phyloP scores from a whole-genome alignment of 768 basidiomycete genomes.

The Lyophyllum atratum region DNA sequence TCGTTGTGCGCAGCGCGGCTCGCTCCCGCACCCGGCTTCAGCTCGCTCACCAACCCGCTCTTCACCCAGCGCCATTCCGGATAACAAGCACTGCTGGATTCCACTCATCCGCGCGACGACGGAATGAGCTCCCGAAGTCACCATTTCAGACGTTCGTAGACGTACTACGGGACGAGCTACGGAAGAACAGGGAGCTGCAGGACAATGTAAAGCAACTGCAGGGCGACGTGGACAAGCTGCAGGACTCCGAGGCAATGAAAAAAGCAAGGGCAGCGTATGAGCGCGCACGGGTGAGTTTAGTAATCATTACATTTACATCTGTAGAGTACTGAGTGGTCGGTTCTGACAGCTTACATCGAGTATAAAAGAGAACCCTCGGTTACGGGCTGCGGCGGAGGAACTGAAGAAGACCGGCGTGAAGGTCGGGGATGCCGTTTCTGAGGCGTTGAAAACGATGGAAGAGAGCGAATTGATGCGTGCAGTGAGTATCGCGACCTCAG shows the following conservation, averaged over 20 bases:
- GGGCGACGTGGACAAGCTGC: slow-evolving; percentile 96
- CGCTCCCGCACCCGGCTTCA: slow-evolving; percentile 28
- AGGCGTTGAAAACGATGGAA: slow-evolving; percentile 91
- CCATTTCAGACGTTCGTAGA: slow-evolving; percentile 98
- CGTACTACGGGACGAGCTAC: slow-evolving; percentile 87
- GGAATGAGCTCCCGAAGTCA: slow-evolving; percentile 76
- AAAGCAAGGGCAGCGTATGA: slow-evolving; percentile 90
- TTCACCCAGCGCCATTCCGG: slow-evolving; percentile 41
- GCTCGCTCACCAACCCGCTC: slow-evolving; percentile 19
- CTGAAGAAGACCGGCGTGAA: slow-evolving; percentile 87
- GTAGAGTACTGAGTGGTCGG: slow-evolving; percentile 9
- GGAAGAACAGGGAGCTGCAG: slow-evolving; percentile 92
- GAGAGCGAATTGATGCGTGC: slow-evolving; percentile 91
- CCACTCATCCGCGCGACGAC: slow-evolving; percentile 65
- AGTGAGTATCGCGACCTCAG: slow-evolving; percentile 41
- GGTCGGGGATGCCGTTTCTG: slow-evolving; percentile 90
- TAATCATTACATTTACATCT: not conserved
- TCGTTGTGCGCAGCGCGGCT: slow-evolving; percentile 34
- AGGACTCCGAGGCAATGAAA: slow-evolving; percentile 97
- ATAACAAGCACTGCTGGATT: slow-evolving; percentile 43
- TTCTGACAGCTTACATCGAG: slow-evolving; percentile 76
- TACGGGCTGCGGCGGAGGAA: slow-evolving; percentile 92
- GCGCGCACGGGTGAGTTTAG: slow-evolving; percentile 78
- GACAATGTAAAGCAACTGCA: slow-evolving; percentile 97
- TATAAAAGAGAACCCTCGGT: slow-evolving; percentile 92